A percentile compares a stretch with the other conserved stretches of the same genome.
Evolutionary conservation across 2,329 filamentous ascomycete genomes (phyloP).

Genomic region (Ascochyta pisi): DNA sequence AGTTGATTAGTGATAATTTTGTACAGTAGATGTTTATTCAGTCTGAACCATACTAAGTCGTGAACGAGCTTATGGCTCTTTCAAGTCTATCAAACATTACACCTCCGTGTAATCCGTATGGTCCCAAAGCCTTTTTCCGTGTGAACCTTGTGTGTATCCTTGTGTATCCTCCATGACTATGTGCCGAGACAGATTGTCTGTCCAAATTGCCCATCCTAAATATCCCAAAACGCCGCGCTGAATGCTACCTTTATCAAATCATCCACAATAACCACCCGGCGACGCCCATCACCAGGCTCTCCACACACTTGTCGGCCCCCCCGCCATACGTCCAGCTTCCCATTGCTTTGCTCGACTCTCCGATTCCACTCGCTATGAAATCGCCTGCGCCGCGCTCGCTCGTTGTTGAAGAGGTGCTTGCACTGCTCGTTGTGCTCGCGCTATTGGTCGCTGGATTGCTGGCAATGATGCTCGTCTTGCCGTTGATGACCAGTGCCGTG

Average conservation of each 20-base stretch:
- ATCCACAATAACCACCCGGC: slow-evolving; percentile 40
- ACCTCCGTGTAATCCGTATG: not conserved
- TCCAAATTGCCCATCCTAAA: not conserved
- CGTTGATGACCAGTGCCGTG: slow-evolving; percentile 43
- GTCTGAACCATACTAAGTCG: not conserved
- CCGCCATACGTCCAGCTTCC: slow-evolving; percentile 6
- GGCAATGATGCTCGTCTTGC: slow-evolving; percentile 38
- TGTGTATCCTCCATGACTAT: not conserved
- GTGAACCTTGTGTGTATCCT: not conserved
- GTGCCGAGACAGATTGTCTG: not conserved
- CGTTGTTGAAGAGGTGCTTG: slow-evolving; percentile 10
- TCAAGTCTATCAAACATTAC: not conserved
- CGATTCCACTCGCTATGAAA: slow-evolving; percentile 14
- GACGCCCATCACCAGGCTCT: slow-evolving; percentile 33
- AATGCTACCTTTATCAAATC: slow-evolving; percentile 25
- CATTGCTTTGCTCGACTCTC: slow-evolving; percentile 15
- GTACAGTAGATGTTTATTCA: not conserved
- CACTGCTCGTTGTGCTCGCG: slow-evolving; percentile 29
- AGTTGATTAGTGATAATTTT: not conserved
- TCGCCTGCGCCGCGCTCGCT: slow-evolving; percentile 14
- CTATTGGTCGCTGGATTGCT: slow-evolving; percentile 35
- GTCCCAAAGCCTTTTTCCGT: not conserved
- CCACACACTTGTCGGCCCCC: slow-evolving; percentile 35
- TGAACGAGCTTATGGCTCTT: not conserved
- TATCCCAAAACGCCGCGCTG: slow-evolving; percentile 9